These are phyloP conservation scores for Middelhovenomyces tepae DNA, from an alignment of 805 yeast genomes.

Conservation along the genomic window DNA sequence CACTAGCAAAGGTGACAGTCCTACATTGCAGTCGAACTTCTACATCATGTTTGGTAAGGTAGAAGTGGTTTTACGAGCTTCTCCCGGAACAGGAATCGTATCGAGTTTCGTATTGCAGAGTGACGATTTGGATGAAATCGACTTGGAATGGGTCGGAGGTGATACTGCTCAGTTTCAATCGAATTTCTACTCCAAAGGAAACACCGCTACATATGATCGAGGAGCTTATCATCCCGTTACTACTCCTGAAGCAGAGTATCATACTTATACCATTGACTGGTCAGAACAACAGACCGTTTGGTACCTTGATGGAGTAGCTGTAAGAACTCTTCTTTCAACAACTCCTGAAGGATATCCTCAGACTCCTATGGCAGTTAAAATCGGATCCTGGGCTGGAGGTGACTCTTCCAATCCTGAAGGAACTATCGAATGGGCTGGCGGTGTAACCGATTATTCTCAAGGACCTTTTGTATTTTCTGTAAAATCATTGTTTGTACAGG, in stretches of 20 bases:
- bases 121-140: conserved; percentile 86
- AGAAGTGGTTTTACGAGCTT: conserved; percentile 63
- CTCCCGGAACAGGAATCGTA: conserved; percentile 69
- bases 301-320: conserved; percentile 60
- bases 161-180: conserved; percentile 68
- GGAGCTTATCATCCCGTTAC: conserved; percentile 60
- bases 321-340: conserved; percentile 45
- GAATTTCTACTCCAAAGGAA: conserved; percentile 69
- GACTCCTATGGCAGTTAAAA: conserved; percentile 72
- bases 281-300: conserved; percentile 54
- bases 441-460: conserved; percentile 39
- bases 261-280: conserved; percentile 85
- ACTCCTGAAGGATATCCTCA: conserved; percentile 74
- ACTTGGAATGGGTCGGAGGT: conserved; percentile 80
- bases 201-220: conserved; percentile 67
- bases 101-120: conserved; percentile 73
- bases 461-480: conserved; percentile 53
- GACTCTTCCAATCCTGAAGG: conserved; percentile 43
- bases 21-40: conserved; percentile 66
- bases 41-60: conserved; percentile 86
- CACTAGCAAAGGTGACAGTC: conserved; percentile 61
- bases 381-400: conserved; percentile 47
- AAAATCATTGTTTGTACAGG: conserved; percentile 48
- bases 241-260: conserved; percentile 50
- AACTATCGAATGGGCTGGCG: conserved; percentile 71